Evolutionary conservation across 148 eudicot genomes (phyloP).

Genomic region (Polygonum maritimum): DNA sequence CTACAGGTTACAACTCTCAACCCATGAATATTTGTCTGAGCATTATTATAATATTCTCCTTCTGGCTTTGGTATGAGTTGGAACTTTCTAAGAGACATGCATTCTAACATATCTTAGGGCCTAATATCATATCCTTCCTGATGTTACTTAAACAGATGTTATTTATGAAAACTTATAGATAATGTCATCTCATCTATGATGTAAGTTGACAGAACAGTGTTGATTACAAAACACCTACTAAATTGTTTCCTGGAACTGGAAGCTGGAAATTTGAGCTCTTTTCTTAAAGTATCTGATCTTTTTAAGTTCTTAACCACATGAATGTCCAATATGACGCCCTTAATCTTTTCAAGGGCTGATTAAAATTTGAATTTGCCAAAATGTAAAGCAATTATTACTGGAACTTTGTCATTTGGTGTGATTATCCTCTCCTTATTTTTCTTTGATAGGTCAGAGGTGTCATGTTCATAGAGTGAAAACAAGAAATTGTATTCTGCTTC

Average conservation of each 20-base stretch:
- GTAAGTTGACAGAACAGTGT: background rate
- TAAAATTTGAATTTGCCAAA: background rate
- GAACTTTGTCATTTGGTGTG: background rate
- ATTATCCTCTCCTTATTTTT: background rate
- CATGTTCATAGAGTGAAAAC: background rate
- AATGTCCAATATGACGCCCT: background rate
- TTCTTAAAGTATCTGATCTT: background rate
- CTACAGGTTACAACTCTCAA: conserved; percentile 57
- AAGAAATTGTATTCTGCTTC: background rate
- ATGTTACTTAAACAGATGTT: background rate
- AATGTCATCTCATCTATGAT: background rate
- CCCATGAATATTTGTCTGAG: conserved; percentile 6
- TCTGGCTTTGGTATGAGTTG: background rate
- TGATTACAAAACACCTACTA: background rate
- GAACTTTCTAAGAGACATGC: background rate
- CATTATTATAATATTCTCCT: background rate
- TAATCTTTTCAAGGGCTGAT: background rate
- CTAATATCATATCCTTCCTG: background rate
- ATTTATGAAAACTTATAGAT: background rate
- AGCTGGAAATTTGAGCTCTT: background rate
- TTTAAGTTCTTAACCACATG: background rate
- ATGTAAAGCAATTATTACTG: background rate
- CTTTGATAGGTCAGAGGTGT: background rate
- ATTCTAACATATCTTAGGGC: background rate
- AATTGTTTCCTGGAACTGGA: background rate